A percentile compares a stretch with the other conserved stretches of the same genome.
Conservation (phyloP, 2,329 filamentous ascomycete species). For the Cytospora schulzeri region DNA sequence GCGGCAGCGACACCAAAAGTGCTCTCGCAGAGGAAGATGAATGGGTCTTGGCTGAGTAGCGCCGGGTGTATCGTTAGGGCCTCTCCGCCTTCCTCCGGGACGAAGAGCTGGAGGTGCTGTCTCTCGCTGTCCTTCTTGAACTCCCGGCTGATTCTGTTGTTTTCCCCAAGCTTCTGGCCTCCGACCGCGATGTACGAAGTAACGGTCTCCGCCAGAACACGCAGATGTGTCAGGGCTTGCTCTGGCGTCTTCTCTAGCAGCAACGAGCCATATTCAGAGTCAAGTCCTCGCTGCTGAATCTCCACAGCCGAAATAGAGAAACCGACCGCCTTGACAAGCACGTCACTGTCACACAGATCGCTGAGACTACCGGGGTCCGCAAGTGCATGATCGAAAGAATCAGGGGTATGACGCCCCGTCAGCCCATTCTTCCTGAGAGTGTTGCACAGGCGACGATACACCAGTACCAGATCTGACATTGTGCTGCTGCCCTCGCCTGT, state of each 20-base stretch:
- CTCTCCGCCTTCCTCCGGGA: conserved; percentile 35
- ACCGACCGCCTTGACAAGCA: conserved; percentile 68
- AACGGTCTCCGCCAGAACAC: conserved; percentile 85
- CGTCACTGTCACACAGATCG: conserved; percentile 58
- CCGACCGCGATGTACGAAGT: conserved; percentile 82
- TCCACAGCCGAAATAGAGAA: conserved; percentile 87
- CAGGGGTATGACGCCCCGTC: conserved; percentile 40
- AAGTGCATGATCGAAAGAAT: conserved; percentile 30
- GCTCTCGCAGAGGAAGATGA: conserved; percentile 80
- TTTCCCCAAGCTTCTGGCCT: conserved; percentile 61
- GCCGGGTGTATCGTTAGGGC: conserved; percentile 39
- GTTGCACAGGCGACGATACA: conserved; percentile 63
- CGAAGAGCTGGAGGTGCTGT: conserved; percentile 77
- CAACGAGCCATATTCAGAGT: conserved; percentile 71
- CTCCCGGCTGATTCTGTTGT: conserved; percentile 66
- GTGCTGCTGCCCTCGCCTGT: conserved; percentile 36
- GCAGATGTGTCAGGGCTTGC: conserved; percentile 80
- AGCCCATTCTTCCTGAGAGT: conserved; percentile 61
- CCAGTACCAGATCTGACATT: conserved; percentile 58
- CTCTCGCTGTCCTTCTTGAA: conserved; percentile 68
- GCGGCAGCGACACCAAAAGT: conserved; percentile 70
- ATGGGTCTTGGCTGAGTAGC: conserved; percentile 70
- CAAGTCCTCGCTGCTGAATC: conserved; percentile 86
- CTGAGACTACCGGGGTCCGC: conserved; percentile 39
- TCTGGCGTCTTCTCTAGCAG: conserved; percentile 83